These are phyloP conservation scores for Syncephalastrum racemosum DNA, from an alignment of 371 early-diverging fungal genomes.

Conservation along the genomic window DNA sequence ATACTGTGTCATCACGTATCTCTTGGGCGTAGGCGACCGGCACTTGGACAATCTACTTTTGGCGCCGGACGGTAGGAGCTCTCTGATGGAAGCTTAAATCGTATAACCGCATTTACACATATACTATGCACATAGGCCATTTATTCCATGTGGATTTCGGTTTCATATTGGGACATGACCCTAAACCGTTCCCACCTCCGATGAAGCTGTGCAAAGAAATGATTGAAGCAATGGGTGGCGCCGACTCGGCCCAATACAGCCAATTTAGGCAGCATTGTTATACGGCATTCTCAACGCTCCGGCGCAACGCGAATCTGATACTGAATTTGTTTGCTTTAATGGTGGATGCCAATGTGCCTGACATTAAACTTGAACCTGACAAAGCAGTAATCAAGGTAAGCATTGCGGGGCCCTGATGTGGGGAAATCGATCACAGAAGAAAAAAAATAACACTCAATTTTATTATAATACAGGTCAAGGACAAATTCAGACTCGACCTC, in stretches of 20 bases:
- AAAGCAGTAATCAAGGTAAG: slow-evolving; percentile 89
- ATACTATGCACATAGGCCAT: slow-evolving; percentile 53
- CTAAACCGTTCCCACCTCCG: slow-evolving; percentile 98
- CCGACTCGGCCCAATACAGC: slow-evolving; percentile 76
- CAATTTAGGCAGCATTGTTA: slow-evolving; percentile 90
- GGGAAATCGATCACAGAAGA: not conserved
- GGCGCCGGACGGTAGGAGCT: slow-evolving; percentile 69
- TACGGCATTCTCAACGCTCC: slow-evolving; percentile 88
- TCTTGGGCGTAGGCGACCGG: slow-evolving; percentile 99
- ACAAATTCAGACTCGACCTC: slow-evolving; percentile 90
- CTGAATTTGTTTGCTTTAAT: slow-evolving; percentile 94
- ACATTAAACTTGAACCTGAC: slow-evolving; percentile 96
- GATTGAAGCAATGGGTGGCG: slow-evolving; percentile 98
- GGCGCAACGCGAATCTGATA: slow-evolving; percentile 92
- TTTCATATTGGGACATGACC: slow-evolving; percentile 96
- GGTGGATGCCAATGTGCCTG: slow-evolving; percentile 93
- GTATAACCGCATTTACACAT: not conserved
- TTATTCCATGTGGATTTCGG: slow-evolving; percentile 99
- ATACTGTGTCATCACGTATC: slow-evolving; percentile 97
- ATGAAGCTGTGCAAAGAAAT: slow-evolving; percentile 99
- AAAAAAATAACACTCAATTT: not conserved
- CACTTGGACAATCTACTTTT: slow-evolving; percentile 96
- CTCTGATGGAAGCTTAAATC: not conserved
- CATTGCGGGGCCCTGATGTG: not conserved
- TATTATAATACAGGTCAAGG: slow-evolving; percentile 71